Conservation (phyloP, 495 filamentous ascomycete genomes). For the Penicillium antarcticum region DNA sequence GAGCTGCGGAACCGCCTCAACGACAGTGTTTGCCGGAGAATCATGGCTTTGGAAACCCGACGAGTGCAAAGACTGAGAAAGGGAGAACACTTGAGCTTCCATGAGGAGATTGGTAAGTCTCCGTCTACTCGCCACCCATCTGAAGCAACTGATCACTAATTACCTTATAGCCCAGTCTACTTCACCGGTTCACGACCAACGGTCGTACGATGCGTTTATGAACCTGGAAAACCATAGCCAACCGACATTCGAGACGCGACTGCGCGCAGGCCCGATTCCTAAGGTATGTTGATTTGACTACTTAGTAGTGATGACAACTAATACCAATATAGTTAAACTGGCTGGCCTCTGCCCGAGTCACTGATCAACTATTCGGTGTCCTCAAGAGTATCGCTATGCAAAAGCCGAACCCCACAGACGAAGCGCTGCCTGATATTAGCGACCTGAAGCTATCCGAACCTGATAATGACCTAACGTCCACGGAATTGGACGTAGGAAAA, state of each 20-base stretch:
- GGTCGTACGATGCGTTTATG: slow-evolving; percentile 42
- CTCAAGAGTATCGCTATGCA: slow-evolving; percentile 32
- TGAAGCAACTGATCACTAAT: slow-evolving; percentile 1
- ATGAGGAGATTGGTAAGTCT: slow-evolving; percentile 38
- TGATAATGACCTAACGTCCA: slow-evolving; percentile 30
- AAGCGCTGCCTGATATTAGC: slow-evolving; percentile 28
- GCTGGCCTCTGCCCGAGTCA: slow-evolving; percentile 34
- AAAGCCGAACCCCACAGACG: slow-evolving; percentile 27
- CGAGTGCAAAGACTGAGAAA: slow-evolving; percentile 41
- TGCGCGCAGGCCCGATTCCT: slow-evolving; percentile 41
- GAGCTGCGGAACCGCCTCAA: slow-evolving; percentile 33
- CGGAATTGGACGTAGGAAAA: slow-evolving; percentile 31
- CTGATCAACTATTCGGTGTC: slow-evolving; percentile 34
- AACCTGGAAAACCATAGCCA: slow-evolving; percentile 39
- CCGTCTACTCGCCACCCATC: background rate
- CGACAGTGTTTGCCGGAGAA: slow-evolving; percentile 39
- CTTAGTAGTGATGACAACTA: background rate
- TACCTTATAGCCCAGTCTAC: slow-evolving; percentile 26
- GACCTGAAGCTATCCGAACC: slow-evolving; percentile 19
- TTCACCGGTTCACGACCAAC: slow-evolving; percentile 28
- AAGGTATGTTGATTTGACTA: slow-evolving; percentile 23
- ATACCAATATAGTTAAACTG: slow-evolving; percentile 31
- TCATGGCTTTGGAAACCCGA: slow-evolving; percentile 40
- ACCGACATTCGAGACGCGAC: slow-evolving; percentile 38
- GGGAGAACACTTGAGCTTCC: slow-evolving; percentile 31